A percentile compares a stretch with the other conserved stretches of the same genome.
Conservation (phyloP, 495 filamentous ascomycete species). For the Aspergillus olivimuriae region DNA sequence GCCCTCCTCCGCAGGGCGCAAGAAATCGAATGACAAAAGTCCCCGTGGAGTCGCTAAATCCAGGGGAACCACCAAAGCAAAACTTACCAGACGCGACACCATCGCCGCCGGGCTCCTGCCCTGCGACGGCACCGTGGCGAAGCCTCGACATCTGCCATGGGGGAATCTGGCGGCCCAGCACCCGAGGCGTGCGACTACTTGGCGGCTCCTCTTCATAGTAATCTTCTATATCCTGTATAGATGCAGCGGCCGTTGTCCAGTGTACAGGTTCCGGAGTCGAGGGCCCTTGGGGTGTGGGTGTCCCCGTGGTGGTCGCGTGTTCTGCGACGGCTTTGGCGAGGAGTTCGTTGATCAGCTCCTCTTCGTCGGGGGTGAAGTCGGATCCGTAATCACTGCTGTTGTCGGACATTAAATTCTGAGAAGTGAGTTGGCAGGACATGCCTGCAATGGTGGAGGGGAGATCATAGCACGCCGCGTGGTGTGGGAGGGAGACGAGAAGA, state of each 20-base stretch:
- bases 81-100: slow-evolving; percentile 31
- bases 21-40: no score
- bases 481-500: background rate
- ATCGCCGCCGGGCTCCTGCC: slow-evolving; percentile 25
- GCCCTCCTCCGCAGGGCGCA: slow-evolving; percentile 3
- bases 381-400: slow-evolving; percentile 62
- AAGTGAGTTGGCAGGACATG: slow-evolving; percentile 33
- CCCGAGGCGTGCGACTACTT: slow-evolving; percentile 31
- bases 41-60: no score
- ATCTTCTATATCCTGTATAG: slow-evolving; percentile 33
- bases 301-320: slow-evolving; percentile 19
- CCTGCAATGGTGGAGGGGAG: slow-evolving; percentile 20
- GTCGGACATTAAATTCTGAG: slow-evolving; percentile 8
- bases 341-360: slow-evolving; percentile 41
- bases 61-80: no score
- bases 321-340: slow-evolving; percentile 30
- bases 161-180: slow-evolving; percentile 35
- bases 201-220: slow-evolving; percentile 23
- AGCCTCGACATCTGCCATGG: slow-evolving; percentile 25
- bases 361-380: slow-evolving; percentile 61
- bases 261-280: slow-evolving; percentile 2
- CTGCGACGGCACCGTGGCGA: slow-evolving; percentile 10
- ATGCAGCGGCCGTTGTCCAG: slow-evolving; percentile 1
- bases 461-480: slow-evolving; percentile 13
- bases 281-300: slow-evolving; percentile 8